Percentiles rank a stretch among this genome's conserved stretches.
Conservation (phyloP, 2,329 filamentous ascomycete genomes). For the Clonostachys solani region DNA sequence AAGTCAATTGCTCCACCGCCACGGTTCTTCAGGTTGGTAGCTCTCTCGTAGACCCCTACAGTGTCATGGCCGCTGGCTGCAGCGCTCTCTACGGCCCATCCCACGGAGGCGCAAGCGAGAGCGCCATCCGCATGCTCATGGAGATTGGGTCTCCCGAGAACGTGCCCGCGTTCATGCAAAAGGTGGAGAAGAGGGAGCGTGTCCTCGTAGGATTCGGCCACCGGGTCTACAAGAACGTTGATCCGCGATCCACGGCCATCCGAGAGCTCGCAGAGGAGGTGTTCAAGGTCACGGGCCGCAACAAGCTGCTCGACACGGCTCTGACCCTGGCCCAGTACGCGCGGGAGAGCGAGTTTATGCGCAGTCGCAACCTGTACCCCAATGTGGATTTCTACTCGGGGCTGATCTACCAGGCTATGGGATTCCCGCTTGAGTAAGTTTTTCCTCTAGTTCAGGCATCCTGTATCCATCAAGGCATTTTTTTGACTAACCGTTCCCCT, state of each 20-base stretch:
- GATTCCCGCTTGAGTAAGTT: constrained; percentile 40
- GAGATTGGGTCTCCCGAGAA: constrained; percentile 45
- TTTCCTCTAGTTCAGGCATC: background rate
- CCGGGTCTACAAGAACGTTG: constrained; percentile 48
- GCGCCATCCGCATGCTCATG: constrained; percentile 49
- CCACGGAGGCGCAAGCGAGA: constrained; percentile 56
- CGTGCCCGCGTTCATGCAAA: constrained; percentile 42
- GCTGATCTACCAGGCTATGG: constrained; percentile 48
- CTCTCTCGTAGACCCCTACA: constrained; percentile 51
- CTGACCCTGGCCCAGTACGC: constrained; percentile 39
- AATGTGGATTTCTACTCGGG: constrained; percentile 50
- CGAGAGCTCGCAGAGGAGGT: constrained; percentile 42
- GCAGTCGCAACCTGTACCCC: constrained; percentile 41
- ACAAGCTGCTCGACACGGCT: constrained; percentile 44
- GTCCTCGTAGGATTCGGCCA: constrained; percentile 53
- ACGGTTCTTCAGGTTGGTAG: constrained; percentile 52
- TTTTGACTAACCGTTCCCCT: constrained; percentile 2
- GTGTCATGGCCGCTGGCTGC: constrained; percentile 45
- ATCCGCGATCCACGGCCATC: constrained; percentile 46
- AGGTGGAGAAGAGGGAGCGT: constrained; percentile 43
- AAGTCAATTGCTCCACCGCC: constrained; percentile 53
- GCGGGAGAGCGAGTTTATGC: constrained; percentile 40
- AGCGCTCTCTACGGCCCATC: constrained; percentile 51
- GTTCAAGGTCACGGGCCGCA: constrained; percentile 44
- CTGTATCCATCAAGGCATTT: background rate